Evolutionary conservation across 2,329 filamentous ascomycete species (phyloP).

Genomic region (Sporothrix globosa): DNA sequence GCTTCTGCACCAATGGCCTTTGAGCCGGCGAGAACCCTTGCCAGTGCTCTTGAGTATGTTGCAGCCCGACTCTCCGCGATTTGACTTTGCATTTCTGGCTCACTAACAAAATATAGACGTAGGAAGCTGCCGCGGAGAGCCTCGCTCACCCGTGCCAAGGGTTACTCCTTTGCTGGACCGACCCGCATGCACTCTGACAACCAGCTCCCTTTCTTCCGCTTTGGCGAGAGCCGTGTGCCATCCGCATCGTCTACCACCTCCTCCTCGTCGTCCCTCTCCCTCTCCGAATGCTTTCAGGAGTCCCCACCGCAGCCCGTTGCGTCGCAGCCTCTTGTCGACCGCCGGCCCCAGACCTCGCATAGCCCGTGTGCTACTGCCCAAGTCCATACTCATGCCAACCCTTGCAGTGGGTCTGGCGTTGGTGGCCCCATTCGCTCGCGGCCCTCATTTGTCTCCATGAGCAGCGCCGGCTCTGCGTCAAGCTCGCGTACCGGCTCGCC

Average conservation of each 20-base stretch:
- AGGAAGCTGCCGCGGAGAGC: slow-evolving; percentile 73
- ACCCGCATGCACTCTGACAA: slow-evolving; percentile 64
- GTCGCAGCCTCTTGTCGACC: slow-evolving; percentile 49
- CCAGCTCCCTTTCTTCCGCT: slow-evolving; percentile 74
- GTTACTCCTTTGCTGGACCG: slow-evolving; percentile 68
- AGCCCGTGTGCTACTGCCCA: slow-evolving; percentile 56
- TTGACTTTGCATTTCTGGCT: slow-evolving; percentile 14
- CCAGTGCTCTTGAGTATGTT: slow-evolving; percentile 22
- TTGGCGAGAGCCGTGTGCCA: slow-evolving; percentile 53
- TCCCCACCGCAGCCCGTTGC: slow-evolving; percentile 65
- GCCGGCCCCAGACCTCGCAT: slow-evolving; percentile 62
- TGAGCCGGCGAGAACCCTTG: slow-evolving; percentile 23
- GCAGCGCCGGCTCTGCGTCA: slow-evolving; percentile 44
- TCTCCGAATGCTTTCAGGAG: slow-evolving; percentile 79
- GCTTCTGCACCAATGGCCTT: background rate
- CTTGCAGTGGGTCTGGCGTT: slow-evolving; percentile 40
- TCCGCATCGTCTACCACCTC: slow-evolving; percentile 36
- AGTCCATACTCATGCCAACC: slow-evolving; percentile 16
- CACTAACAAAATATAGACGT: slow-evolving; percentile 51
- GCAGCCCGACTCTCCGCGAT: background rate
- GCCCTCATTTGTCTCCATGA: slow-evolving; percentile 64
- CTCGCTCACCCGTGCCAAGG: slow-evolving; percentile 74
- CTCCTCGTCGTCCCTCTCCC: slow-evolving; percentile 65
- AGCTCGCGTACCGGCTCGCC: slow-evolving; percentile 73
- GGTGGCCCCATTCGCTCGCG: slow-evolving; percentile 66